Evolutionary conservation across 2,329 filamentous ascomycete genomes (phyloP).

Genomic region (Verticillium tricorpus): DNA sequence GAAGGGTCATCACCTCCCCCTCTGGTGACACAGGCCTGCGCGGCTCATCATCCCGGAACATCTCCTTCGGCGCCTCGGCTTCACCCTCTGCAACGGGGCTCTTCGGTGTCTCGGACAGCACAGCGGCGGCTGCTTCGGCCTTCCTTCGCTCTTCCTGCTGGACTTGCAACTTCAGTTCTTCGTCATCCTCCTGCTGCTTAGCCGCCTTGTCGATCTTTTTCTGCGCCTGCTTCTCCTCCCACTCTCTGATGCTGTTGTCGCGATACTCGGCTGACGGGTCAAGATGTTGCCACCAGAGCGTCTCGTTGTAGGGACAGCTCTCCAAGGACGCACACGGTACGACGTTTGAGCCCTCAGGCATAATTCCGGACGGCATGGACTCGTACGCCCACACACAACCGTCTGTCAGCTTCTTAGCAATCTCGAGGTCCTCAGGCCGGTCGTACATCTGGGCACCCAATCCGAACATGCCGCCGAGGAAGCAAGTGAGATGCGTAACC

Average conservation of each 20-base stretch:
- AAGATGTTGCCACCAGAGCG: constrained; percentile 42
- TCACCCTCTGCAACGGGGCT: background rate
- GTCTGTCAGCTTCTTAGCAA: constrained; percentile 59
- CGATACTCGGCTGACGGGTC: constrained; percentile 42
- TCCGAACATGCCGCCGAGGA: constrained; percentile 66
- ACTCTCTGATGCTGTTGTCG: constrained; percentile 36
- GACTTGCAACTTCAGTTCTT: constrained; percentile 20
- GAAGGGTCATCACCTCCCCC: background rate
- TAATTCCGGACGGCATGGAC: constrained; percentile 54
- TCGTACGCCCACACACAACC: constrained; percentile 69
- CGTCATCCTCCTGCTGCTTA: constrained; percentile 7
- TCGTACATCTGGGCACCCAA: constrained; percentile 60
- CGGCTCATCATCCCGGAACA: background rate
- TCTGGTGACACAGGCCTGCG: background rate
- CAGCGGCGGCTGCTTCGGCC: constrained; percentile 10
- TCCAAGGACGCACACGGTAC: constrained; percentile 40
- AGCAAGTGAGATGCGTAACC: constrained; percentile 61
- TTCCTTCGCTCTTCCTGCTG: constrained; percentile 21
- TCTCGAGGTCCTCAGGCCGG: constrained; percentile 54
- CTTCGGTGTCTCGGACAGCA: background rate
- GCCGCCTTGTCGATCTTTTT: constrained; percentile 22
- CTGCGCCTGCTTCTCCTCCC: constrained; percentile 35
- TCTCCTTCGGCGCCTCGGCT: background rate
- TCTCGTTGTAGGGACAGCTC: constrained; percentile 50
- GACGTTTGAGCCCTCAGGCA: constrained; percentile 53